These are phyloP conservation scores for Carex arenaria DNA, from an alignment of 202 grass and related monocot species.

Conservation along the genomic window DNA sequence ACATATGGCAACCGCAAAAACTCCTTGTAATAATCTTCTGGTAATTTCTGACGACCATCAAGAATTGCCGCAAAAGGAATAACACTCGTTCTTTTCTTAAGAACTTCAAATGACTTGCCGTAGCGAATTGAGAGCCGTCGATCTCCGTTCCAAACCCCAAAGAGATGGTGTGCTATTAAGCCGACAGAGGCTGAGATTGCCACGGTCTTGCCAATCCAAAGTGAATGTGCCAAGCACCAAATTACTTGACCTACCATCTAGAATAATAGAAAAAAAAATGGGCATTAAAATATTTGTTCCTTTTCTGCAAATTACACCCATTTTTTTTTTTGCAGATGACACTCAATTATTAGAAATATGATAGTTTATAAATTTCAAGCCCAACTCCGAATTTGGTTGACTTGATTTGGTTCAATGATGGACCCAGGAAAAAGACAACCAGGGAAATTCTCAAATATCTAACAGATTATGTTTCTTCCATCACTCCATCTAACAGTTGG, in stretches of 20 bases:
- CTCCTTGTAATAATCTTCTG: constrained; percentile 82
- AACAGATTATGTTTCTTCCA: neutral
- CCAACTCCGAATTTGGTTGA: neutral
- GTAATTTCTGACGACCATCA: constrained; percentile 71
- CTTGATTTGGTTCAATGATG: neutral
- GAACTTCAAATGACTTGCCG: constrained; percentile 57
- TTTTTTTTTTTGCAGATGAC: neutral
- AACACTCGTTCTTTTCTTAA: constrained; percentile 78
- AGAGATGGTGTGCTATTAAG: constrained; percentile 73
- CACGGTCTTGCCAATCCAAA: constrained; percentile 90
- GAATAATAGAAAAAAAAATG: neutral
- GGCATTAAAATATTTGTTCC: neutral
- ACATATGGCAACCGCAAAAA: constrained; percentile 79
- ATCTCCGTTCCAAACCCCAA: constrained; percentile 97
- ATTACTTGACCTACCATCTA: constrained; percentile 95
- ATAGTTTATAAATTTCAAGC: neutral
- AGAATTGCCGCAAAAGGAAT: constrained; percentile 80
- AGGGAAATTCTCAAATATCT: neutral
- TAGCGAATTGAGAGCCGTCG: constrained; percentile 53
- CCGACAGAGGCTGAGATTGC: constrained; percentile 63
- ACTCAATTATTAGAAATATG: neutral
- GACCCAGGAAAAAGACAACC: neutral
- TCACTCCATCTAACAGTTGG: neutral
- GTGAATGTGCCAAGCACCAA: constrained; percentile 90
- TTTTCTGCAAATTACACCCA: neutral